Evolutionary conservation across 2,329 filamentous ascomycete species (phyloP).

Genomic region (Colletotrichum zoysiae): DNA sequence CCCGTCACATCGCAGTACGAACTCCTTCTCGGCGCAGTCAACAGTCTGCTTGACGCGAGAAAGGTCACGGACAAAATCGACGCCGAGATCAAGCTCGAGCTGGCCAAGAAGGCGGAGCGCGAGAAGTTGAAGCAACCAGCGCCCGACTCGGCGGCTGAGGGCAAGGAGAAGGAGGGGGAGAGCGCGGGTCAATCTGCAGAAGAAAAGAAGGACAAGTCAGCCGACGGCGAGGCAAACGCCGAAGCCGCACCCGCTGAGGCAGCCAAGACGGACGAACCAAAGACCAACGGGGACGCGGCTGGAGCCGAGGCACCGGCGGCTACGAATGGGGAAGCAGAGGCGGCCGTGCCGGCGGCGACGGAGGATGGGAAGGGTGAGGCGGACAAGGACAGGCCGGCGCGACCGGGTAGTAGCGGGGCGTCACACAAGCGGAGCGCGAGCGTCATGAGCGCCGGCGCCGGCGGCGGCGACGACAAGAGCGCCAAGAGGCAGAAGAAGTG

Average conservation of each 20-base stretch:
- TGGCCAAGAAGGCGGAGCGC: slow-evolving; percentile 67
- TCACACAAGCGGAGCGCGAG: slow-evolving; percentile 85
- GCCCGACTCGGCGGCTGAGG: slow-evolving; percentile 22
- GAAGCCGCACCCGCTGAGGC: slow-evolving; percentile 29
- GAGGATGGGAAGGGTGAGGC: slow-evolving; percentile 43
- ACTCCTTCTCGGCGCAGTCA: slow-evolving; percentile 75
- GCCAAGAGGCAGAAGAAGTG: slow-evolving; percentile 69
- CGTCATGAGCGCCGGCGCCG: slow-evolving; percentile 73
- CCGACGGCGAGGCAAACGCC: slow-evolving; percentile 13
- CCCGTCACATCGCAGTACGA: slow-evolving; percentile 80
- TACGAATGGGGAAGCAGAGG: slow-evolving; percentile 17
- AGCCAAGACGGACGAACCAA: slow-evolving; percentile 28
- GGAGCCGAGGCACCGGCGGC: slow-evolving; percentile 19
- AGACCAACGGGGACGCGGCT: slow-evolving; percentile 36
- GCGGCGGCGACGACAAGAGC: slow-evolving; percentile 74
- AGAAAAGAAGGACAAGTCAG: slow-evolving; percentile 22
- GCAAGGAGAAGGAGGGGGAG: slow-evolving; percentile 34
- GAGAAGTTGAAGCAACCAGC: slow-evolving; percentile 53
- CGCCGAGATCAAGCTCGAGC: slow-evolving; percentile 73
- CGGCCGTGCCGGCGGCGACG: slow-evolving; percentile 26
- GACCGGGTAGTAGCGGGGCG: slow-evolving; percentile 56
- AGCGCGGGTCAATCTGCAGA: slow-evolving; percentile 10
- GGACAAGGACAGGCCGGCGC: slow-evolving; percentile 48
- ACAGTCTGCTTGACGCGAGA: slow-evolving; percentile 76
- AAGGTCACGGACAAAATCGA: slow-evolving; percentile 84